Conservation (phyloP, 1,284 basidiomycete species). For the Irpex rosettiformis region DNA sequence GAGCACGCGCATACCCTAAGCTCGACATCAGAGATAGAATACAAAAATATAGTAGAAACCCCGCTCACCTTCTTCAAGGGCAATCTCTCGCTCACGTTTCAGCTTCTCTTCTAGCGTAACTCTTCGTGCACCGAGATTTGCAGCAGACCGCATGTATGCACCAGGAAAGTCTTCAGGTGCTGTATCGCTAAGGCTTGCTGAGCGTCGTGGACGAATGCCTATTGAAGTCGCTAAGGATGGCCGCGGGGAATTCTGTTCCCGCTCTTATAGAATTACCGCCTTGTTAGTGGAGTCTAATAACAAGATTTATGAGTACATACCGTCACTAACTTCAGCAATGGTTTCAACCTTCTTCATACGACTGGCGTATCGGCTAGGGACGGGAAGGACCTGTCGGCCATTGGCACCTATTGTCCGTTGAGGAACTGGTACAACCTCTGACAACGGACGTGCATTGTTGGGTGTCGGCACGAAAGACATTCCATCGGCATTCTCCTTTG, state of each 20-base stretch:
- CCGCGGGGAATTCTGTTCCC: slow-evolving; percentile 1
- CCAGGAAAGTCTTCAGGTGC: slow-evolving; percentile 8
- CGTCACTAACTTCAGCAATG: slow-evolving; percentile 17
- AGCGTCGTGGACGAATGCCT: slow-evolving; percentile 53
- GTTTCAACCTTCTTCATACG: slow-evolving; percentile 29
- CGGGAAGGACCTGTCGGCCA: slow-evolving; percentile 33
- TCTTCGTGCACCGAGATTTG: slow-evolving; percentile 39
- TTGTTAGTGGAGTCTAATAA: neutral
- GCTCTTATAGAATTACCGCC: neutral
- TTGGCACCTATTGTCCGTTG: slow-evolving; percentile 20
- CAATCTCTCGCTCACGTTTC: slow-evolving; percentile 40
- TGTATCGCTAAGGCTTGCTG: slow-evolving; percentile 65
- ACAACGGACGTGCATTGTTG: slow-evolving; percentile 17
- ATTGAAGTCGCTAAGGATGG: slow-evolving; percentile 25
- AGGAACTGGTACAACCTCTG: slow-evolving; percentile 23
- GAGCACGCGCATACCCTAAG: slow-evolving; percentile 24
- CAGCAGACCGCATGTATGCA: slow-evolving; percentile 37
- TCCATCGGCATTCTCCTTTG: slow-evolving; percentile 31
- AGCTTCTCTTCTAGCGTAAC: slow-evolving; percentile 52
- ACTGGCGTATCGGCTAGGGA: slow-evolving; percentile 33
- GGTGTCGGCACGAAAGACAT: slow-evolving; percentile 13
- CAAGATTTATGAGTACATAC: slow-evolving; percentile 4
- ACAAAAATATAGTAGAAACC: neutral
- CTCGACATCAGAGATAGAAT: slow-evolving; percentile 22
- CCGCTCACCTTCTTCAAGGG: slow-evolving; percentile 36